Conservation (phyloP, 2,329 filamentous ascomycete species). For the Neurospora sp. region DNA sequence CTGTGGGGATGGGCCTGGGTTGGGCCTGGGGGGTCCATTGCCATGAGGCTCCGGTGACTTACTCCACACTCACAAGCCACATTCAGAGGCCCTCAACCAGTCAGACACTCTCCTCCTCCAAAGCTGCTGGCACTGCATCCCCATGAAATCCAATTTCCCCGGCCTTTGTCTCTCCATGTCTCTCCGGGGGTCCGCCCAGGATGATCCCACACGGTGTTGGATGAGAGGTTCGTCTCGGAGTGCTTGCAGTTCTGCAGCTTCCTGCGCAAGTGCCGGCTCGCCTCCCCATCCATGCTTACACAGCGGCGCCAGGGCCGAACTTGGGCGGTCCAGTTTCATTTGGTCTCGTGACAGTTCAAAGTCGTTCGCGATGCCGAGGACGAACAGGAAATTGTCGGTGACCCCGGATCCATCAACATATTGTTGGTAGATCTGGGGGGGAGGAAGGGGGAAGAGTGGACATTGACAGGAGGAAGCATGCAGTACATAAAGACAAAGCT, state of each 20-base stretch:
- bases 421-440: not conserved
- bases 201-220: not conserved
- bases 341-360: not conserved
- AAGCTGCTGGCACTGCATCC: not conserved
- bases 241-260: not conserved
- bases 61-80: not conserved
- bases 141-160: not conserved
- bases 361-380: not conserved
- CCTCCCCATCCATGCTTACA: not conserved
- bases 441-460: not conserved
- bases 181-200: not conserved
- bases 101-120: not conserved
- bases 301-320: not conserved
- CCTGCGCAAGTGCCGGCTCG: not conserved
- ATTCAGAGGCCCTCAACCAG: not conserved
- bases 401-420: not conserved
- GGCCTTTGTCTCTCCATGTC: not conserved
- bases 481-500: not conserved
- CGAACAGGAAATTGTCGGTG: not conserved
- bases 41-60: not conserved
- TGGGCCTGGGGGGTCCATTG: not conserved
- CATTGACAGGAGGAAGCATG: not conserved
- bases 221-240: not conserved
- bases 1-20: not conserved
- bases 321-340: not conserved